Evolutionary conservation across 495 filamentous ascomycete genomes (phyloP), one percentile per base, ranked within the genome.

Genomic region (Trichoderma gamsii): DNA sequence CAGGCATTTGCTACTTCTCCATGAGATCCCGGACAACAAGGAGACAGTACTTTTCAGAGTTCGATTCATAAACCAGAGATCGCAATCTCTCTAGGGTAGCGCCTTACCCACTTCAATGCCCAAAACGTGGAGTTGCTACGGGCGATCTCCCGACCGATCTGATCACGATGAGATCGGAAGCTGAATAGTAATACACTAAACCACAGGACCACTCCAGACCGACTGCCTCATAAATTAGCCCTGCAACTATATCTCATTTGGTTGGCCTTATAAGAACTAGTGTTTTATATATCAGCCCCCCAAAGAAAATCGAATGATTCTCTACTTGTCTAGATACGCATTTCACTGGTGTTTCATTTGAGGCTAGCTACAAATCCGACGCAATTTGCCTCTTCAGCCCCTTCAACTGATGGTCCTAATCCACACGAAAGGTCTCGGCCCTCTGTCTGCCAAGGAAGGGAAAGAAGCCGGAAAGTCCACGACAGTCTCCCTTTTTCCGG

Each of bases 131-230:
- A 49, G 13, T 3, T n/a, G 44, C n/a, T 15, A n/a, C 13, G 44
- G n/a, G 4, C 49, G 56, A 61, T 61, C 56, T 61, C 56, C 56
- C 56, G 56, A 4, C 15, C 25, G 56, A 61, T 61, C 56, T 23
- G 25, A 32, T 21, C 4, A 61, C 56, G 25, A 13, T 29, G 56
- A 27, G 56, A 61, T 61, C 56, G 56, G 23, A 56, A 32, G 56
- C 25, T 18, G 56, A 16, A 61, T 15, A 32, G 44, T 13, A 16
- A 38, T 9, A 9, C 35, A 9, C 49, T 9, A 52, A 52, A 16
- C 18, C 4, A 52, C 49, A 9, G n/a, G 18, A 23, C 49, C 18
- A 18, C n/a, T 23, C n/a, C n/a, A 23, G 49, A 23, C 49, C 49
- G 49, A 52, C 18, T 9, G 7, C 4, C 16, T 52, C n/a, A 38